Percentiles rank a stretch among this genome's conserved stretches.
phyloP scores from a whole-genome alignment of 257 asterid genomes.

The Fraxinus cuspidata region DNA sequence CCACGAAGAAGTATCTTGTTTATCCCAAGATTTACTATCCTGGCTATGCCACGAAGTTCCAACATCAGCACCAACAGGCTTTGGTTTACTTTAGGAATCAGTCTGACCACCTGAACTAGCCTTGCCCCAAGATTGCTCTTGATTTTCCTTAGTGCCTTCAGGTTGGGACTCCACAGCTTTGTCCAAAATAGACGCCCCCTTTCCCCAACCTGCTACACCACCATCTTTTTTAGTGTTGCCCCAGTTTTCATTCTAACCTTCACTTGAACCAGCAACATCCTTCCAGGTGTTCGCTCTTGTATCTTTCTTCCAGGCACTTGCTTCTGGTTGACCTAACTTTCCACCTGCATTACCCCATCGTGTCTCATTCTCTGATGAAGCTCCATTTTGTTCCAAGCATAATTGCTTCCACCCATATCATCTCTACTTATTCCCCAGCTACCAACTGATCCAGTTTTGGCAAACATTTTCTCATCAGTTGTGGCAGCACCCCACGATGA shows the following conservation, averaged over 20 bases:
- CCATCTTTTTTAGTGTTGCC: slow-evolving; percentile 25
- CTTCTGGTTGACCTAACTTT: slow-evolving; percentile 42
- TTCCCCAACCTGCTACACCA: slow-evolving; percentile 33
- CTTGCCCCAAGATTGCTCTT: slow-evolving; percentile 21
- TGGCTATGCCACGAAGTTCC: slow-evolving; percentile 45
- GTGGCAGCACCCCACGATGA: slow-evolving; percentile 75
- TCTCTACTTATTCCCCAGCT: slow-evolving; percentile 57
- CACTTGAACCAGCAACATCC: slow-evolving; percentile 16
- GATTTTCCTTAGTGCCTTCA: slow-evolving; percentile 16
- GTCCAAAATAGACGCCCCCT: slow-evolving; percentile 32
- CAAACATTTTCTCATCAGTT: slow-evolving; percentile 34
- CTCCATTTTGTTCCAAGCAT: slow-evolving; percentile 51
- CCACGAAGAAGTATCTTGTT: not conserved
- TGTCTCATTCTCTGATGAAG: slow-evolving; percentile 39
- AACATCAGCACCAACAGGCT: slow-evolving; percentile 36
- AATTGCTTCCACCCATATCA: slow-evolving; percentile 44
- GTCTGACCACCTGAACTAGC: slow-evolving; percentile 18
- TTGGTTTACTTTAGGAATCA: slow-evolving; percentile 38
- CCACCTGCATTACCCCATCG: slow-evolving; percentile 34
- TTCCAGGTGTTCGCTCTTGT: slow-evolving; percentile 23
- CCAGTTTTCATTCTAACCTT: slow-evolving; percentile 34
- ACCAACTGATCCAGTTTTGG: slow-evolving; percentile 37
- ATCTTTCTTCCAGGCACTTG: slow-evolving; percentile 40
- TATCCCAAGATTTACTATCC: slow-evolving; percentile 16
- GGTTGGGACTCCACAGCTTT: slow-evolving; percentile 25